Base-by-base conservation (phyloP, 805 yeast genomes). In the Candida silvatica region DNA sequence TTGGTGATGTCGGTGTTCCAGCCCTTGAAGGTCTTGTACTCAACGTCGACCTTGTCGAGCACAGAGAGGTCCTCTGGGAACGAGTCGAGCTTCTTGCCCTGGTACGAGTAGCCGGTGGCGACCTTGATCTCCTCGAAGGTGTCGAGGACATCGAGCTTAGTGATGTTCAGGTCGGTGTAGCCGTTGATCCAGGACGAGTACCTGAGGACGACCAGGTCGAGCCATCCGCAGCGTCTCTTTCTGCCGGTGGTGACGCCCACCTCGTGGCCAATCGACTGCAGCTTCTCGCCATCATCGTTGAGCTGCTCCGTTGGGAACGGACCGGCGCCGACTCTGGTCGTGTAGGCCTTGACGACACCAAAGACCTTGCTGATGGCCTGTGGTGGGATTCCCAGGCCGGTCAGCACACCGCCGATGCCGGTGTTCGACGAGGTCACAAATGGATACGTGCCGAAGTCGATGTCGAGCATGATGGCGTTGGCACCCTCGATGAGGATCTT, bases 171-270 rank as follows among this genome's bases (percentile, higher is more conserved):
- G 34, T 82, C 72, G 31, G 98, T 92, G 74, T 90, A 92, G 37
- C 98, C 98, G 56, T 92, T 92, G 60, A 92, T 85, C 56, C 79
- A 62, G 38, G 87, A 77, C 26, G 97, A 86, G 66, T 92, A 90
- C 60, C 82, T 84, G 61, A 92, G 67, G 19, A 92, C 96, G 17
- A 92, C 97, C 50, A 92, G 69, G 63, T 92, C 98, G 56, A 92
- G 77, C 98, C 98, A 92, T 38, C 98, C 98, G 62, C 98, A 92
- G 66, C 98, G 80, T 70, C 98, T 83, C 73, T 88, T 87, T 67
- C 98, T 80, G 47, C 98, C 98, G 25, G 98, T 92, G 44, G 98
- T 92, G 48, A 92, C 98, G 63, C 98, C 98, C 52, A 58, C 84
- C 64, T 92, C 98, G 39, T 88, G 95, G 52, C 98, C 98, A 43